Conservation (phyloP, 2,329 filamentous ascomycete genomes). For the Diplodia mutila region DNA sequence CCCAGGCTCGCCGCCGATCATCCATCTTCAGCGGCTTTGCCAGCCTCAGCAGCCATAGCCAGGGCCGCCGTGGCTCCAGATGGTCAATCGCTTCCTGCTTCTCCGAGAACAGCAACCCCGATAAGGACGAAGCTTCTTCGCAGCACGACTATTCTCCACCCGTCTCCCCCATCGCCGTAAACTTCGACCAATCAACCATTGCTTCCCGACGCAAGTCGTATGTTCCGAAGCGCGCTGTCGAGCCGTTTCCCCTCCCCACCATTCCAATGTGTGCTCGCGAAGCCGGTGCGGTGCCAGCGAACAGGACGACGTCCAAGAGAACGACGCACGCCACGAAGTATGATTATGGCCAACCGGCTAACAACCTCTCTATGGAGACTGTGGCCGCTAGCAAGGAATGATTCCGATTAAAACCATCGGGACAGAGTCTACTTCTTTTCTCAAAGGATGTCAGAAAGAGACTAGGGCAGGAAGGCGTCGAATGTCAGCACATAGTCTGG, state of each 20-base stretch:
- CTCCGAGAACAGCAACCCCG: conserved; percentile 7
- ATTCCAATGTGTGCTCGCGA: conserved; percentile 5
- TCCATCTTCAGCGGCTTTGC: conserved; percentile 27
- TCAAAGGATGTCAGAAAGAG: neutral
- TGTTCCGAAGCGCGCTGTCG: conserved; percentile 15
- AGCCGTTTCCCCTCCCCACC: neutral
- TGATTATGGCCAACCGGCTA: neutral
- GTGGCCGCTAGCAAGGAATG: neutral
- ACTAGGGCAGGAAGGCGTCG: neutral
- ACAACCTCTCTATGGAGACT: neutral
- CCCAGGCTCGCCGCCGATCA: conserved; percentile 21
- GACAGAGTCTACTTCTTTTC: too few species aligned
- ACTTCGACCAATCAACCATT: conserved; percentile 3
- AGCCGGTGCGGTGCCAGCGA: neutral
- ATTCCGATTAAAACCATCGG: neutral
- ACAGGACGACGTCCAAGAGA: neutral
- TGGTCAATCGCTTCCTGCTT: conserved; percentile 16
- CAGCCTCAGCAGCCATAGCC: conserved; percentile 22
- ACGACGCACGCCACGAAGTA: conserved; percentile 2
- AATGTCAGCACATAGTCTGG: neutral
- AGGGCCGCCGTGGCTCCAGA: conserved; percentile 5
- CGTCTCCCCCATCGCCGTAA: neutral
- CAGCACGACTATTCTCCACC: neutral
- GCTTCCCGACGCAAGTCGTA: conserved; percentile 1
- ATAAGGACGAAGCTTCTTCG: neutral